phyloP scores from a whole-genome alignment of 1,139 yeast species.

The Meyerozyma sp. region DNA sequence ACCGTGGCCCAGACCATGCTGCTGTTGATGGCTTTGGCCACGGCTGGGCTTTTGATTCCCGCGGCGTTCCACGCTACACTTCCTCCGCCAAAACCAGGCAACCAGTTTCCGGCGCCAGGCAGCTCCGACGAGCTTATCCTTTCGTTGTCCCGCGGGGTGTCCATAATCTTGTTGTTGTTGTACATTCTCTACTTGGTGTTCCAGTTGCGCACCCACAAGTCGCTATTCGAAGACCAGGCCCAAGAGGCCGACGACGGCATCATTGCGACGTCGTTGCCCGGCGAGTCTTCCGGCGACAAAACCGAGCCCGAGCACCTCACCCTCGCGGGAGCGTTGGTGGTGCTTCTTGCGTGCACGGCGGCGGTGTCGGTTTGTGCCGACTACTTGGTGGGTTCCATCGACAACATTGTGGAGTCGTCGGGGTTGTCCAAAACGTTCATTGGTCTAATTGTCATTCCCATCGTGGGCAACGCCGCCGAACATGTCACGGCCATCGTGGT shows the following conservation, averaged over 20 bases:
- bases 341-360: constrained; percentile 63
- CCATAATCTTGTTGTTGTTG: constrained; percentile 70
- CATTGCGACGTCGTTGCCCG: constrained; percentile 24
- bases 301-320: constrained; percentile 30
- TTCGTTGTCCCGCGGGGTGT: constrained; percentile 79
- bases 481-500: constrained; percentile 95
- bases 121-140: constrained; percentile 50
- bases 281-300: constrained; percentile 11
- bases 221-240: constrained; percentile 38
- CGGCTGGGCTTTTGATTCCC: constrained; percentile 83
- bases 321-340: constrained; percentile 35
- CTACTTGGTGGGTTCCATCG: constrained; percentile 87
- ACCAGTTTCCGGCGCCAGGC: constrained; percentile 38
- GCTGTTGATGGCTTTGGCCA: constrained; percentile 84
- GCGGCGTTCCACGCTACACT: constrained; percentile 92
- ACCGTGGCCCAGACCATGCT: constrained; percentile 98
- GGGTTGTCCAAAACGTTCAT: constrained; percentile 93
- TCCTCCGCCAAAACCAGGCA: constrained; percentile 34
- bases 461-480: constrained; percentile 98
- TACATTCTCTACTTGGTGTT: constrained; percentile 76
- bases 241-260: constrained; percentile 35
- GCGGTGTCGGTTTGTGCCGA: constrained; percentile 90
- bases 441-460: constrained; percentile 89
- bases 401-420: constrained; percentile 73
- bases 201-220: constrained; percentile 84